These are phyloP conservation scores for Corylus heterophylla DNA, from an alignment of 306 rosid species.

Conservation along the genomic window DNA sequence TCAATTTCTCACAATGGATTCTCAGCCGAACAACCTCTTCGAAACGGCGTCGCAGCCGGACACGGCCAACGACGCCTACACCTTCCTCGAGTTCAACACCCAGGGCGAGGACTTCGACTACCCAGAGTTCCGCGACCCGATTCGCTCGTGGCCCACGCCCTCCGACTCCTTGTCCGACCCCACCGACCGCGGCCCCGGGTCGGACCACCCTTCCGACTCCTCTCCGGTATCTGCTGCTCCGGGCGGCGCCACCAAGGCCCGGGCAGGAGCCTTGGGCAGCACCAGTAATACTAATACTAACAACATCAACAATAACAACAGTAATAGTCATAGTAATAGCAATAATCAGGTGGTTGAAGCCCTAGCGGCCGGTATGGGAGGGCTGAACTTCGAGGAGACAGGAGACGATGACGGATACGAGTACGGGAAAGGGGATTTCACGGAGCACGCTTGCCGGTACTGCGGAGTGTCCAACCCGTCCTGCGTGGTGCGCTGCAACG, in stretches of 20 bases:
- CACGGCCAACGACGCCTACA: slow-evolving; percentile 92
- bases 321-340: slow-evolving; percentile 30
- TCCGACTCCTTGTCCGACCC: slow-evolving; percentile 82
- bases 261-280: slow-evolving; percentile 54
- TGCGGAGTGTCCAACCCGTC: slow-evolving; percentile 98
- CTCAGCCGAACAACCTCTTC: slow-evolving; percentile 78
- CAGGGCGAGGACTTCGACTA: slow-evolving; percentile 98
- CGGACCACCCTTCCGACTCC: slow-evolving; percentile 89
- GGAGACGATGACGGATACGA: slow-evolving; percentile 87
- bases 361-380: slow-evolving; percentile 83
- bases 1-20: slow-evolving; percentile 58
- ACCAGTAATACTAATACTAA: slow-evolving; percentile 21
- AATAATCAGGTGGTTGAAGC: slow-evolving; percentile 79
- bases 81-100: slow-evolving; percentile 95
- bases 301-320: background rate
- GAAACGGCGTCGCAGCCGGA: slow-evolving; percentile 98
- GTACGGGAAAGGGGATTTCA: slow-evolving; percentile 87
- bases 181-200: slow-evolving; percentile 65
- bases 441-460: slow-evolving; percentile 94
- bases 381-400: slow-evolving; percentile 89
- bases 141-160: slow-evolving; percentile 95
- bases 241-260: slow-evolving; percentile 64
- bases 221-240: slow-evolving; percentile 84
- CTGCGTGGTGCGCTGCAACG: slow-evolving; percentile 97
- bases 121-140: slow-evolving; percentile 94